A percentile compares a stretch with the other conserved stretches of the same genome.
Conservation (phyloP, 108 stramenopile genomes). For the Hondaea fermentalgiana region DNA sequence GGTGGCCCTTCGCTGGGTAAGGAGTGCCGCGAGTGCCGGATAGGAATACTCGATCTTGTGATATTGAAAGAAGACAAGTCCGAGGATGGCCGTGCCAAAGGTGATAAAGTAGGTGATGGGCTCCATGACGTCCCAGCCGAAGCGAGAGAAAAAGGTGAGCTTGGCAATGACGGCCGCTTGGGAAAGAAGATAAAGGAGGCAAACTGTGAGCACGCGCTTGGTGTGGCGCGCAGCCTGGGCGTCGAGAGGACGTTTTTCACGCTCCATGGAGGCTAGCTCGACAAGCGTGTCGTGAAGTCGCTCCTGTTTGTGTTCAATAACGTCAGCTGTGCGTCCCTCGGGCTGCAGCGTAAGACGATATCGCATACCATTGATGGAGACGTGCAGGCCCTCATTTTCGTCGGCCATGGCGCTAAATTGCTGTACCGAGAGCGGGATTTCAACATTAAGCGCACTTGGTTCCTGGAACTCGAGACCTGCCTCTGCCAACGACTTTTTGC, state of each 20-base stretch:
- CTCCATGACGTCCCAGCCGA: constrained; percentile 16
- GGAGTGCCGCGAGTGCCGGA: constrained; percentile 2
- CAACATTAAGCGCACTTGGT: neutral
- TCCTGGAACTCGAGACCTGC: neutral
- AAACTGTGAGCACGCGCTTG: neutral
- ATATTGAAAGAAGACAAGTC: neutral
- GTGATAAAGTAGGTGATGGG: constrained; percentile 15
- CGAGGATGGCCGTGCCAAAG: constrained; percentile 1
- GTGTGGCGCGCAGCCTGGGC: constrained; percentile 11
- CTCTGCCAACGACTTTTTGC: neutral
- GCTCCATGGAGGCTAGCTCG: neutral
- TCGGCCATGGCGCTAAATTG: neutral
- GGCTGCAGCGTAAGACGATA: neutral
- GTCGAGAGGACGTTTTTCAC: neutral
- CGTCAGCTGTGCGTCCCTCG: neutral
- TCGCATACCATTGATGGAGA: constrained; percentile 8
- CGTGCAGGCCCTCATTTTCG: neutral
- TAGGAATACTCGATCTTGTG: constrained; percentile 6
- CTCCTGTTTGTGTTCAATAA: constrained; percentile 1
- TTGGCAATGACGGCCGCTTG: constrained; percentile 4
- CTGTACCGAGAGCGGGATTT: neutral
- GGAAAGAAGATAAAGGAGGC: neutral
- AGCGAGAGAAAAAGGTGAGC: constrained; percentile 3
- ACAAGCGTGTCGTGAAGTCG: neutral
- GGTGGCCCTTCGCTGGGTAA: neutral